These are phyloP conservation scores for Rhizopus sp. DNA, from an alignment of 371 early-diverging fungal species.

Conservation along the genomic window DNA sequence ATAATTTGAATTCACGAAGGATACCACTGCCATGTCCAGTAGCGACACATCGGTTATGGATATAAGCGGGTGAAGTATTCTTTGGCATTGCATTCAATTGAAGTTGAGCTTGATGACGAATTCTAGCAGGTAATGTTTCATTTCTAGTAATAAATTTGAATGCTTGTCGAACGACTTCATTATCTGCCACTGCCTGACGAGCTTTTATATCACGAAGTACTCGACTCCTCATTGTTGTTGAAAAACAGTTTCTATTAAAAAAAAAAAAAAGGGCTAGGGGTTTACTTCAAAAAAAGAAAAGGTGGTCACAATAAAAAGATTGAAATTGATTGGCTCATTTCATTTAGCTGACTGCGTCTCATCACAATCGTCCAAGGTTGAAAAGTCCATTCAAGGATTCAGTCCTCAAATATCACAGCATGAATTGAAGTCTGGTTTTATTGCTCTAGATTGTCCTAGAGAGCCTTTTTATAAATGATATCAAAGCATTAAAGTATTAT, in stretches of 20 bases:
- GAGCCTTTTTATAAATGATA: too few relatives aligned
- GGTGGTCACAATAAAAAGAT: too few relatives aligned
- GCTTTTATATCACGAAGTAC: constrained; percentile 77
- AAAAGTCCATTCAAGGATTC: too few relatives aligned
- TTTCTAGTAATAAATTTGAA: constrained; percentile 83
- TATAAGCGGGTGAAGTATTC: constrained; percentile 66
- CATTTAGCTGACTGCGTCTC: too few relatives aligned
- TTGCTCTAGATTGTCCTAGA: too few relatives aligned
- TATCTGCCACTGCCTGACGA: constrained; percentile 68
- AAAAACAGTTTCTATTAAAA: too few relatives aligned
- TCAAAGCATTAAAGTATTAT: too few relatives aligned
- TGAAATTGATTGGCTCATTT: too few relatives aligned
- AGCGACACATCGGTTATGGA: constrained; percentile 79
- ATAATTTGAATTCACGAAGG: constrained; percentile 77
- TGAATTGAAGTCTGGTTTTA: too few relatives aligned
- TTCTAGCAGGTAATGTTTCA: constrained; percentile 72
- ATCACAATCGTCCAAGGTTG: too few relatives aligned
- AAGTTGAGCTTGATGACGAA: constrained; percentile 84
- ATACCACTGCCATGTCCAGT: constrained; percentile 87
- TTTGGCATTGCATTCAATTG: constrained; percentile 76
- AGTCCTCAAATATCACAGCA: too few relatives aligned
- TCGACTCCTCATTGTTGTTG: constrained; percentile 50
- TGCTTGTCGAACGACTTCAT: constrained; percentile 77
- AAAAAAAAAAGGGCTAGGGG: not conserved
- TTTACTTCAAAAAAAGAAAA: too few relatives aligned